phyloP scores from a whole-genome alignment of 2,329 filamentous ascomycete species.

The Aspergillus fumigatus region DNA sequence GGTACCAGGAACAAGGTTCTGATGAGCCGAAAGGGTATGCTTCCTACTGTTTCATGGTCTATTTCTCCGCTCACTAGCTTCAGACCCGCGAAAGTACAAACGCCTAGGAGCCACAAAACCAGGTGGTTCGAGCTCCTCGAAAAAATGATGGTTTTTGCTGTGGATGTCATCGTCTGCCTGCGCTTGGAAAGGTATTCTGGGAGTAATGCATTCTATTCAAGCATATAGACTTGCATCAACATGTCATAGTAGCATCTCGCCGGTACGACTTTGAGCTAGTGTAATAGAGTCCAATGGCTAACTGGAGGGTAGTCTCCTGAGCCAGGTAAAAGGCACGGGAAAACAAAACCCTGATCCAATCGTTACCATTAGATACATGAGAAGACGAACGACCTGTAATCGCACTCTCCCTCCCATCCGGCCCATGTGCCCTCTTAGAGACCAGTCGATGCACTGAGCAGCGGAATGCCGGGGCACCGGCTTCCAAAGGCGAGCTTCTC shows the following conservation, averaged over 20 bases:
- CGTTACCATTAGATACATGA: too few relatives aligned
- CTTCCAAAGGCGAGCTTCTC: too few relatives aligned
- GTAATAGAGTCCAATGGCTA: too few relatives aligned
- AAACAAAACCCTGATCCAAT: too few relatives aligned
- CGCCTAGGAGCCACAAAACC: constrained; percentile 47
- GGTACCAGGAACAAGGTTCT: constrained; percentile 66
- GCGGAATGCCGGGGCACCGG: too few relatives aligned
- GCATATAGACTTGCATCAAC: background rate
- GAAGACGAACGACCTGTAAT: too few relatives aligned
- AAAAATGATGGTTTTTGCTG: constrained; percentile 9
- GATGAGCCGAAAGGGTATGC: constrained; percentile 65
- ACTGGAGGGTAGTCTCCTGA: too few relatives aligned
- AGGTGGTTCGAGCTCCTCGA: constrained; percentile 25
- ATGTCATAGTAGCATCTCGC: background rate
- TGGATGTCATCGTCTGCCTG: background rate
- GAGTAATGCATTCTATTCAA: background rate
- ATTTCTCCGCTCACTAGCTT: constrained; percentile 4
- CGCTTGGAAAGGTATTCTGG: background rate
- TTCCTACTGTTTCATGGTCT: background rate
- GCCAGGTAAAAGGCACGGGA: too few relatives aligned
- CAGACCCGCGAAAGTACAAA: constrained; percentile 68
- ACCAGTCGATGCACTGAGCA: too few relatives aligned
- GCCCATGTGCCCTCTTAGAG: too few relatives aligned
- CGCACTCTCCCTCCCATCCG: too few relatives aligned
- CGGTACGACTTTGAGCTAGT: too few relatives aligned